Percentiles rank a stretch among this genome's conserved stretches.
These are phyloP conservation scores for Claviceps sp. DNA, from an alignment of 2,329 filamentous ascomycete species.

Conservation along the genomic window DNA sequence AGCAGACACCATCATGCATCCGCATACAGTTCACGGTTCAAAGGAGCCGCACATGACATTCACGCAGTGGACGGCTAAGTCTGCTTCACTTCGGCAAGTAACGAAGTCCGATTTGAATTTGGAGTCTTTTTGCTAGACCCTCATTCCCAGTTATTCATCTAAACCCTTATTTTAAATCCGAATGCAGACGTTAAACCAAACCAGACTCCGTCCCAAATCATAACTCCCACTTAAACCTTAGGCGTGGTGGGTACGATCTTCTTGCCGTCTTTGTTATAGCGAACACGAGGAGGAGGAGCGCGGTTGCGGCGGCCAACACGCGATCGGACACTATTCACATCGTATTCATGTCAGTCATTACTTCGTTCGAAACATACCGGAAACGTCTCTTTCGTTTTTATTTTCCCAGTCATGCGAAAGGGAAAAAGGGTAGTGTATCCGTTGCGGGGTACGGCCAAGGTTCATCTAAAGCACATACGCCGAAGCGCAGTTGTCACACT, in stretches of 20 bases:
- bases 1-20: background rate
- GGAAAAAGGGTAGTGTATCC: slow-evolving; percentile 17
- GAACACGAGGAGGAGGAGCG: slow-evolving; percentile 89
- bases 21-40: background rate
- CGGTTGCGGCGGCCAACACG: slow-evolving; percentile 96
- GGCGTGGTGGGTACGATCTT: slow-evolving; percentile 74
- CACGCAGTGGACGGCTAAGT: background rate
- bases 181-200: slow-evolving; percentile 24
- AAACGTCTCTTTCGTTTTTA: no score
- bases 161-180: slow-evolving; percentile 18
- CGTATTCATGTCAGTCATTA: slow-evolving; percentile 9
- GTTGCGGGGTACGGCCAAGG: slow-evolving; percentile 39
- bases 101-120: slow-evolving; percentile 13
- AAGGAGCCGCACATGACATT: background rate
- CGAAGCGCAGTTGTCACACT: slow-evolving; percentile 44
- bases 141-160: slow-evolving; percentile 22
- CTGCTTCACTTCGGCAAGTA: slow-evolving; percentile 6
- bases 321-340: slow-evolving; percentile 73
- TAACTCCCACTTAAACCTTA: slow-evolving; percentile 24
- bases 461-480: slow-evolving; percentile 42
- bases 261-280: slow-evolving; percentile 99
- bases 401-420: background rate
- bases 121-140: slow-evolving; percentile 10
- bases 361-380: slow-evolving; percentile 16
- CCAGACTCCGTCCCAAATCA: slow-evolving; percentile 24